Evolutionary conservation across 2,329 filamentous ascomycete genomes (phyloP).

Genomic region (Talaromyces sp.): DNA sequence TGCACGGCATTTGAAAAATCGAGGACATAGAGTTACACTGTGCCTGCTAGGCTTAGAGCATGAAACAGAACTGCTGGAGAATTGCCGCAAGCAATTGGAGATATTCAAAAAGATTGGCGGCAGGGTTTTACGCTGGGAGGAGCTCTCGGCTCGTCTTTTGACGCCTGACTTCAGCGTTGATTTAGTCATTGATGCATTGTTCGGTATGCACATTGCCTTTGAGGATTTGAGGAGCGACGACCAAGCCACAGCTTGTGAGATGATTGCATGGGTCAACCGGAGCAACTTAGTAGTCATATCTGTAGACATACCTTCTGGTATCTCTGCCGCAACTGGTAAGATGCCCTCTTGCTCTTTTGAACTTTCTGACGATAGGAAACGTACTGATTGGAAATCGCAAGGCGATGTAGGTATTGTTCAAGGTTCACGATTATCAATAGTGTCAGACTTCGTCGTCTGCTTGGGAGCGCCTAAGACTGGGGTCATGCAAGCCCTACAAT

Average conservation of each 20-base stretch:
- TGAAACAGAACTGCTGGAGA: conserved; percentile 74
- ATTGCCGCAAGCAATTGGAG: conserved; percentile 74
- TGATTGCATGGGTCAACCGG: conserved; percentile 92
- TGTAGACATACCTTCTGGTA: conserved; percentile 86
- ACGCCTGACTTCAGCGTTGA: conserved; percentile 65
- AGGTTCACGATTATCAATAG: conserved; percentile 73
- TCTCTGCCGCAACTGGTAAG: conserved; percentile 73
- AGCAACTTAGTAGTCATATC: conserved; percentile 78
- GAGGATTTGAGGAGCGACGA: conserved; percentile 81
- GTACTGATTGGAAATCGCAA: conserved; percentile 20
- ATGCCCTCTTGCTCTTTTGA: background rate
- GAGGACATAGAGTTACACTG: conserved; percentile 74
- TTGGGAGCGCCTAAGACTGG: conserved; percentile 86
- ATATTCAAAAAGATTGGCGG: conserved; percentile 82
- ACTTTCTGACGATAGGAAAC: background rate
- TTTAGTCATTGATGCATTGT: conserved; percentile 81
- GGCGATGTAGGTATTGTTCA: conserved; percentile 61
- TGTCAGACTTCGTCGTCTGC: conserved; percentile 77
- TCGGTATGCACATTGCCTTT: conserved; percentile 83
- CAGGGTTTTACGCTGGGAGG: conserved; percentile 62
- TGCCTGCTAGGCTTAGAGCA: conserved; percentile 83
- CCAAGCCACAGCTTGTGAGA: conserved; percentile 77
- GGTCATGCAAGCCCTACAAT: conserved; percentile 70
- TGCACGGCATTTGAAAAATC: conserved; percentile 80
- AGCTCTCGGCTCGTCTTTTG: conserved; percentile 50